A percentile compares a stretch with the other conserved stretches of the same genome.
Evolutionary conservation across 805 yeast species (phyloP).

Genomic region (Metschnikowia proteae): DNA sequence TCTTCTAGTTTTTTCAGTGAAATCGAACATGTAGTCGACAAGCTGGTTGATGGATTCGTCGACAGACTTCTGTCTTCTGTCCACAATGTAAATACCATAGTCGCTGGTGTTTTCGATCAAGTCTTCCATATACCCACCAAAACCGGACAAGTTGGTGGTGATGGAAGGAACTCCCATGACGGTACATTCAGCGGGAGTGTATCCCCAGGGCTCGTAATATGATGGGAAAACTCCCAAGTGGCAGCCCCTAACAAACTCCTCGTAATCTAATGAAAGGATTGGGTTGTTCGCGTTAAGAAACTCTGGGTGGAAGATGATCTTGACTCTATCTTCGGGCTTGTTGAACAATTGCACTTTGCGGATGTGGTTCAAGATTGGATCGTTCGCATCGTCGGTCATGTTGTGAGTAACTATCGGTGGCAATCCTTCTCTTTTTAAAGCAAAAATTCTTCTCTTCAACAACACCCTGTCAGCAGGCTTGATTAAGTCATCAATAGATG

Average conservation of each 20-base stretch:
- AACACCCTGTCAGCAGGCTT: constrained; percentile 85
- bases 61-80: constrained; percentile 85
- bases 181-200: constrained; percentile 98
- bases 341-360: constrained; percentile 90
- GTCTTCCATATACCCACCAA: constrained; percentile 98
- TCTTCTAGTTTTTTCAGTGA: constrained; percentile 84
- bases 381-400: constrained; percentile 87
- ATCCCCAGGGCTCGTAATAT: constrained; percentile 99
- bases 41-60: constrained; percentile 92
- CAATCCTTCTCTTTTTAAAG: constrained; percentile 79
- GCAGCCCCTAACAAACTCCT: constrained; percentile 96
- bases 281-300: constrained; percentile 94
- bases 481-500: constrained; percentile 78
- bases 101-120: constrained; percentile 89
- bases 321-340: constrained; percentile 84
- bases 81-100: constrained; percentile 96
- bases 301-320: constrained; percentile 96
- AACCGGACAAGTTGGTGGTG: constrained; percentile 93
- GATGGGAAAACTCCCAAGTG: constrained; percentile 98
- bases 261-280: constrained; percentile 87
- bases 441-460: constrained; percentile 87
- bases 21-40: constrained; percentile 84
- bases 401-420: constrained; percentile 98
- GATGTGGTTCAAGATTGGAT: constrained; percentile 88
- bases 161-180: constrained; percentile 99